phyloP scores from a whole-genome alignment of 2,329 filamentous ascomycete species.

The Verticillium albo-atrum region DNA sequence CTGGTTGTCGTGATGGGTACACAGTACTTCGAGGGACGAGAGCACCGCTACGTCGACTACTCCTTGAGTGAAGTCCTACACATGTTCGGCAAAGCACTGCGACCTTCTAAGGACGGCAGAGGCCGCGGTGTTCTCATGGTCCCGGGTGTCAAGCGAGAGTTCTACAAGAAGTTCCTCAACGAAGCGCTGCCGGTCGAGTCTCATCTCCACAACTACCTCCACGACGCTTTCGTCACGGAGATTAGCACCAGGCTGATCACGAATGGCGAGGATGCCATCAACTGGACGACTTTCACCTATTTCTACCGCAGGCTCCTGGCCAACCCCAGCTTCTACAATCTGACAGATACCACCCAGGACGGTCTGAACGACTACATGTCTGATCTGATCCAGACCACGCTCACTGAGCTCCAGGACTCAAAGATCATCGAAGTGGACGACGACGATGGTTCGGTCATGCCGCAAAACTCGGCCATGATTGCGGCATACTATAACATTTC shows the following conservation, averaged over 20 bases:
- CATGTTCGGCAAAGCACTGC: constrained; percentile 94
- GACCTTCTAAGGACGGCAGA: constrained; percentile 71
- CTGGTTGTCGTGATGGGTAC: constrained; percentile 96
- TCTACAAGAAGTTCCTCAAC: constrained; percentile 98
- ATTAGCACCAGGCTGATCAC: constrained; percentile 94
- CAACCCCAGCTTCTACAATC: constrained; percentile 93
- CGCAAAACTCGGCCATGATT: constrained; percentile 96
- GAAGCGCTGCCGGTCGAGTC: constrained; percentile 95
- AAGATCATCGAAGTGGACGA: constrained; percentile 96
- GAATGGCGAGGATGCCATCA: constrained; percentile 93
- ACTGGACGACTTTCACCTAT: constrained; percentile 98
- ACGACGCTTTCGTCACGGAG: constrained; percentile 95
- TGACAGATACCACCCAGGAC: constrained; percentile 85
- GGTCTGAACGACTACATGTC: constrained; percentile 92
- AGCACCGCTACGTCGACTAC: constrained; percentile 97
- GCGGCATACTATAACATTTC: constrained; percentile 99
- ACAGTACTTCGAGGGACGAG: constrained; percentile 92
- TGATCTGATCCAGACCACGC: constrained; percentile 85
- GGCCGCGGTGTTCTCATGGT: constrained; percentile 96
- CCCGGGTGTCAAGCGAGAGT: constrained; percentile 88
- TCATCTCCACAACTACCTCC: constrained; percentile 83
- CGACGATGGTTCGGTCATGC: constrained; percentile 83
- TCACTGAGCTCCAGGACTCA: constrained; percentile 85
- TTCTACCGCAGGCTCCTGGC: constrained; percentile 93
- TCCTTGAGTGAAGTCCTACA: constrained; percentile 90